Percentiles rank a stretch among this genome's conserved stretches.
Conservation (phyloP, 1,284 basidiomycete genomes). For the Sutorius eximius region DNA sequence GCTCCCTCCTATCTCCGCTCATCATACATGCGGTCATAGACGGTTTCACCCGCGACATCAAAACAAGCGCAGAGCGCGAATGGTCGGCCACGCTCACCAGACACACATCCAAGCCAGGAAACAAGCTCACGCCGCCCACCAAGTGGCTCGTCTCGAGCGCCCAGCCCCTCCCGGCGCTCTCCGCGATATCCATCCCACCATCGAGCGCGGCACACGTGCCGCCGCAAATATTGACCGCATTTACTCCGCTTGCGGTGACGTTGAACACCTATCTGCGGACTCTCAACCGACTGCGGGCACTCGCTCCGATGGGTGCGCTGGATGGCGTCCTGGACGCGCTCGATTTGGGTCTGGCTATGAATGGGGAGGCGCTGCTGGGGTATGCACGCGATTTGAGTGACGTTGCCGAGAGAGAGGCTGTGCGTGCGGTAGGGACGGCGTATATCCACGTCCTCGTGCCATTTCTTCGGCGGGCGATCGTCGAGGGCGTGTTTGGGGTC, state of each 20-base stretch:
- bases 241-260: slow-evolving; percentile 75
- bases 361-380: slow-evolving; percentile 42
- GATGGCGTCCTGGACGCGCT: slow-evolving; percentile 47
- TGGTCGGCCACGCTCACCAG: slow-evolving; percentile 27
- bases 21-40: slow-evolving; percentile 34
- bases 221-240: slow-evolving; percentile 67
- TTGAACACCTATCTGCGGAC: slow-evolving; percentile 75
- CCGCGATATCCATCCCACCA: slow-evolving; percentile 31
- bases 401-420: slow-evolving; percentile 37
- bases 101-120: slow-evolving; percentile 4
- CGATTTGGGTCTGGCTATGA: slow-evolving; percentile 51
- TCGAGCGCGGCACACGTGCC: slow-evolving; percentile 52
- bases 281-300: slow-evolving; percentile 79
- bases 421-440: slow-evolving; percentile 54
- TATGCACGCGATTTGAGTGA: slow-evolving; percentile 25
- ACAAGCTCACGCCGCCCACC: slow-evolving; percentile 38
- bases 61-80: slow-evolving; percentile 28
- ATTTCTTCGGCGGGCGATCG: slow-evolving; percentile 65
- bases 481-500: slow-evolving; percentile 71
- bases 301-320: slow-evolving; percentile 66
- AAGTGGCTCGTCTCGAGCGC: slow-evolving; percentile 50
- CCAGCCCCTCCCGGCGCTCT: slow-evolving; percentile 33
- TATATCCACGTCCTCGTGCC: slow-evolving; percentile 65
- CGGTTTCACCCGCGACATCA: slow-evolving; percentile 32
- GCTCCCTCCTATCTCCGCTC: slow-evolving; percentile 30